Base-by-base conservation (phyloP, 768 basidiomycete genomes). In the Boletus reticulatus region DNA sequence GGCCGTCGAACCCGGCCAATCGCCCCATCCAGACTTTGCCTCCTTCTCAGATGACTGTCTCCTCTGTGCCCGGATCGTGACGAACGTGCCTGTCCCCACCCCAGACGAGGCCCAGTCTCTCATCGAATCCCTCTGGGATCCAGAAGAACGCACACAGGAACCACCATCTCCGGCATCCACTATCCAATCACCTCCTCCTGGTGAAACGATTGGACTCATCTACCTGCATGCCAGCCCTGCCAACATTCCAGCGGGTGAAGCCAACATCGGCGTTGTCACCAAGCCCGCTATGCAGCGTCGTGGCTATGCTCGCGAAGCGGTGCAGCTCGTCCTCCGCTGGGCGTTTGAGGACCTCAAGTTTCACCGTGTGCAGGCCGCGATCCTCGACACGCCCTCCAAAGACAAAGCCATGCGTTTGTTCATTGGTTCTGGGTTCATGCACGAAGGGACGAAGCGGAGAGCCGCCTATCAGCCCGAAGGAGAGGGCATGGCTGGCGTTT, bases 401-500 rank as follows among this genome's bases (percentile, higher is more conserved):
- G 74, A 82, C 29, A 68, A 65, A 31, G 76, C 77, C 1, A 61
- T 80, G 27, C 72, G 72, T 16, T 64, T 87, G 13, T 83, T 88
- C 59, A 77, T 81, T 9, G 65, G 68, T 1, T 50, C 56, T 52
- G 81, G 82, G 10, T 88, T 90, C 63, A 67, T 67, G 8, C 80
- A 84, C 56, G 88, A 90, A 69, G 88, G 88, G 44, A 81, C 76
- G 10, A 78, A 80, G 42, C 80, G 86, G 32, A 76, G 81, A 43
- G 76, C 81, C 0, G 80, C 83, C 51, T 80, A 68, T 62, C 78
- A 78, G 56, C 72, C 76, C 6, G 65, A 62, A 8, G 70, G 63
- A 4, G 70, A 68, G n/a, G 72, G 68, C 17, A 57, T 78, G 52
- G 73, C 73, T 2, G 50, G 62, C 2, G 70, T 76, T 44, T 87